Percentiles rank a stretch among this genome's conserved stretches.
phyloP scores from a whole-genome alignment of 2,329 filamentous ascomycete genomes.

The Exophiala calicioides region DNA sequence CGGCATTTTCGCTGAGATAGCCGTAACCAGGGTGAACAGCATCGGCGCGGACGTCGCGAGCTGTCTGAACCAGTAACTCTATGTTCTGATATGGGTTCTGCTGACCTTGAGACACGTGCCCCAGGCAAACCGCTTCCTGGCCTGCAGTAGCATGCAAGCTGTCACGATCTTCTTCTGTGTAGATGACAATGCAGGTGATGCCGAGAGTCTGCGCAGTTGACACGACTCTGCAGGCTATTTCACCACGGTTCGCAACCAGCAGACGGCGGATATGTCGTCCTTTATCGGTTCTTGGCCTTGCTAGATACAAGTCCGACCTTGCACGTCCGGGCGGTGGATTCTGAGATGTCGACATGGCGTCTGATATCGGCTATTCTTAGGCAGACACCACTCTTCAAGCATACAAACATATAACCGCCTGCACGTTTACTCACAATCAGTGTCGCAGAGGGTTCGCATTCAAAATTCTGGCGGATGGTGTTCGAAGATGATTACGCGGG shows the following conservation, averaged over 20 bases:
- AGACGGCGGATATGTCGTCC: too few species aligned
- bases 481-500: too few species aligned
- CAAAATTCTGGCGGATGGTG: too few species aligned
- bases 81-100: conserved; percentile 36
- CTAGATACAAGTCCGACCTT: neutral
- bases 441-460: too few species aligned
- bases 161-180: conserved; percentile 30
- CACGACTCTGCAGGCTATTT: conserved; percentile 36
- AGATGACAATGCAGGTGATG: conserved; percentile 12
- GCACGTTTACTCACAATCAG: too few species aligned
- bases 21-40: conserved; percentile 41
- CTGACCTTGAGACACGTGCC: conserved; percentile 25
- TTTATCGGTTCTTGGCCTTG: conserved; percentile 22
- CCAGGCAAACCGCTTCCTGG: conserved; percentile 37
- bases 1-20: conserved; percentile 39
- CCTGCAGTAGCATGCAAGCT: conserved; percentile 37
- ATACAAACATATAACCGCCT: too few species aligned
- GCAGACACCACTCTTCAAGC: too few species aligned
- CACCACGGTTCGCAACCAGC: conserved; percentile 35
- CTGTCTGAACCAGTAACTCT: conserved; percentile 33
- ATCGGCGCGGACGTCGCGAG: conserved; percentile 30
- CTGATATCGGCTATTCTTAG: too few species aligned
- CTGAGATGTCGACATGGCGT: neutral
- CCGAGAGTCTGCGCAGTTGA: conserved; percentile 32
- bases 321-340: neutral